Conservation (phyloP, 2,329 filamentous ascomycete genomes). For the Phialophora verrucosa region DNA sequence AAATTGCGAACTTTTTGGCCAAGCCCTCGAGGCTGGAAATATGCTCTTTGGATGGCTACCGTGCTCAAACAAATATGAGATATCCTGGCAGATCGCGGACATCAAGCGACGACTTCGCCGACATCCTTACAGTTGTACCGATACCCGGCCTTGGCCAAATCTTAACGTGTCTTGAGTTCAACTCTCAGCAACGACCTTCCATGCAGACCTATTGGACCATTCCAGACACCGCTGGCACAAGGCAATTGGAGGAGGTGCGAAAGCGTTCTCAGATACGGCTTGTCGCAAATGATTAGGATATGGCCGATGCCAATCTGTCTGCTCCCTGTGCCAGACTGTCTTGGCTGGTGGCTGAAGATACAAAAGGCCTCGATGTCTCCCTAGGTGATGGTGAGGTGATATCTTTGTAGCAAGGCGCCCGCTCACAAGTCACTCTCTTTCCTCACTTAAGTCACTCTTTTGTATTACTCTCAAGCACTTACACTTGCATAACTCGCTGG, state of each 20-base stretch:
- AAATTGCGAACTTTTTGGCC: background rate
- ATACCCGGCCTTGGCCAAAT: conserved; percentile 7
- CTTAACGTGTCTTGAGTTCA: background rate
- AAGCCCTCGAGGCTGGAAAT: background rate
- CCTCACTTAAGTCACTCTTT: background rate
- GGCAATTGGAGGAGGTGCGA: background rate
- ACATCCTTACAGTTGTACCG: conserved; percentile 3
- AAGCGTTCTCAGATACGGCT: background rate
- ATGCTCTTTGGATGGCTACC: background rate
- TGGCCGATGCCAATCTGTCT: background rate
- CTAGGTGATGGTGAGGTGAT: background rate
- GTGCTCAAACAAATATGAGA: background rate
- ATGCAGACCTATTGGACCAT: background rate
- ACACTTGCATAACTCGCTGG: background rate
- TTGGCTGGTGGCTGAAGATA: conserved; percentile 5
- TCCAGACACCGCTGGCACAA: background rate
- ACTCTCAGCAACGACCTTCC: background rate
- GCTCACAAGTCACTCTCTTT: conserved; percentile 2
- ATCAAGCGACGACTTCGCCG: background rate
- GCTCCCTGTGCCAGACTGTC: background rate
- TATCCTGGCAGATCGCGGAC: background rate
- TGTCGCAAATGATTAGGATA: background rate
- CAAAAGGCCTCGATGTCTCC: conserved; percentile 3
- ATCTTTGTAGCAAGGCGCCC: background rate
- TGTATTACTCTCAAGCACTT: background rate